Evolutionary conservation across 2,329 filamentous ascomycete genomes (phyloP), one percentile per base, ranked within the genome.

Genomic region (Colletotrichum eremochloae): DNA sequence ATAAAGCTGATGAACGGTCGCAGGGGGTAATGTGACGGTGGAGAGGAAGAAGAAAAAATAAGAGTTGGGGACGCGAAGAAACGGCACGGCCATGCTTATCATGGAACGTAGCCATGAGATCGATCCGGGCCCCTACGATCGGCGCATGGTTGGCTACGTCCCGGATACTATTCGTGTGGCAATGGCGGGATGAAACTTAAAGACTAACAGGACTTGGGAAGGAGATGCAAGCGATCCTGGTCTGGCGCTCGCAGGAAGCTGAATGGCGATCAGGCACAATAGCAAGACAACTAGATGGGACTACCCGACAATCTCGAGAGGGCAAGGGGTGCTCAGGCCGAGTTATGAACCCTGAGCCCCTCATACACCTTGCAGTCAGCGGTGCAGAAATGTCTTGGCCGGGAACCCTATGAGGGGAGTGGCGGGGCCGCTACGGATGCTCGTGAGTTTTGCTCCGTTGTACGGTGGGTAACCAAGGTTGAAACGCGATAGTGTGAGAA

Each of bases 71-170:
- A 50, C 57, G 58, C 50, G 63, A 40, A 56, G 29, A 67, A 57
- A 71, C 57, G 68, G 44, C 42, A 73, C 57, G 60, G 71, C 58
- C 60, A 72, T 75, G 64, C 65, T 74, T 75, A 75, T 74, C 66
- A 74, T 70, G 69, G 56, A 66, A 55, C 63, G 72, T 61, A 66
- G 63, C 67, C 60, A 44, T 52, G 50, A 73, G 69, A 73, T 63
- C 60, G 60, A 50, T 70, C 14, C 53, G 38, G 38, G 24, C 46
- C 55, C 60, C 61, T 61, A 55, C 55, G 70, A 72, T 72, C 66
- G 58, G 55, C 70, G 66, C 70, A 72, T 64, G 70, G 70, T 44
- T 70, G 24, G n/a, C 24, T 24, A 48, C 31, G 44, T 36, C 31
- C 20, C 29, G 53, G 55, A 20, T 31, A 33, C 48, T 14, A 56